phyloP scores from a whole-genome alignment of 176 grass and related monocot species.

The Avena atlantica region DNA sequence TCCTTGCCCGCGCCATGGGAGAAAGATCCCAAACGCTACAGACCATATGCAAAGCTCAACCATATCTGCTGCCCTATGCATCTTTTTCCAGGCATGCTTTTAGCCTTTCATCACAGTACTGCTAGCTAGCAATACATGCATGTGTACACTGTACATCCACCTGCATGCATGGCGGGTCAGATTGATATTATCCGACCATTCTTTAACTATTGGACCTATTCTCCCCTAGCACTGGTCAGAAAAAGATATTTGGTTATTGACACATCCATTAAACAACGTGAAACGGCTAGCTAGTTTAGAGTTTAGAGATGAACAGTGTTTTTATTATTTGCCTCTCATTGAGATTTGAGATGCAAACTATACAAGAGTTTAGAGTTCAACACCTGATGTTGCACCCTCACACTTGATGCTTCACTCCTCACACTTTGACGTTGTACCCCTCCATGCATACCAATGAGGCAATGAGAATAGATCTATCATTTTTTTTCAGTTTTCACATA shows the following conservation, averaged over 20 bases:
- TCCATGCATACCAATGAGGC: too few relatives aligned
- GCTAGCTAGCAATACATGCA: not conserved
- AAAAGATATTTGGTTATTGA: not conserved
- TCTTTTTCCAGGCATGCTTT: not conserved
- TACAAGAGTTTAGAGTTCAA: too few relatives aligned
- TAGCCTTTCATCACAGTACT: too few relatives aligned
- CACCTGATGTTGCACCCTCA: too few relatives aligned
- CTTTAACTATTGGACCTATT: not conserved
- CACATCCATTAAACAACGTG: not conserved
- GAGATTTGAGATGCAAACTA: too few relatives aligned
- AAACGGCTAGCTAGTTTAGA: not conserved
- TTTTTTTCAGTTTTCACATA: too few relatives aligned
- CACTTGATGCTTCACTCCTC: too few relatives aligned
- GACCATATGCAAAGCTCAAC: constrained; percentile 22
- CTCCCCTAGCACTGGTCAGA: not conserved
- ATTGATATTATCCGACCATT: not conserved
- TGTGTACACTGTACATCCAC: not conserved
- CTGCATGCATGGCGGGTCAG: not conserved
- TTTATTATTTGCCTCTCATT: too few relatives aligned
- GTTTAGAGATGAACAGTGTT: too few relatives aligned
- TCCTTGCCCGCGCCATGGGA: constrained; percentile 32
- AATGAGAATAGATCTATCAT: too few relatives aligned
- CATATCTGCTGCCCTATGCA: not conserved
- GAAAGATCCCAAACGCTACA: constrained; percentile 40
- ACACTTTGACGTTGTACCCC: too few relatives aligned